phyloP scores from a whole-genome alignment of 2,329 filamentous ascomycete genomes.

The Zasmidium angulare region DNA sequence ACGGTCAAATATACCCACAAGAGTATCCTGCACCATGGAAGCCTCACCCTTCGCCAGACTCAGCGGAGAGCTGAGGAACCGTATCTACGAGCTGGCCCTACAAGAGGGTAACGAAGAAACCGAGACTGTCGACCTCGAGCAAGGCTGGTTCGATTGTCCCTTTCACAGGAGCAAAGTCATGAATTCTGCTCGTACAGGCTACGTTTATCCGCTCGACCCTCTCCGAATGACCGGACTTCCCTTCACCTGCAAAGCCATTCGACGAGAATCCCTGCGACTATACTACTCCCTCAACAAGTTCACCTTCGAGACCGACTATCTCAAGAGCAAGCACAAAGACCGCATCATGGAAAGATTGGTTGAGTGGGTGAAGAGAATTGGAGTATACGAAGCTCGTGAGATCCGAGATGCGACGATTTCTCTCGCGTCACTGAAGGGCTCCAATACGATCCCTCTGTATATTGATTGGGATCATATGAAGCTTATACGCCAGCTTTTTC shows the following conservation, averaged over 20 bases:
- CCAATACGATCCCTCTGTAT: slow-evolving; percentile 2
- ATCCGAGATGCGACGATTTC: slow-evolving; percentile 22
- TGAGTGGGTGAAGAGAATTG: slow-evolving; percentile 12
- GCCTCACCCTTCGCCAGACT: slow-evolving; percentile 7
- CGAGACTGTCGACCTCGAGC: slow-evolving; percentile 12
- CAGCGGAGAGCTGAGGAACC: slow-evolving; percentile 15
- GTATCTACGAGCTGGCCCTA: slow-evolving; percentile 19
- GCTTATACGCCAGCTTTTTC: slow-evolving; percentile 12
- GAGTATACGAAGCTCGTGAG: slow-evolving; percentile 15
- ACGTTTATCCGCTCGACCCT: slow-evolving; percentile 1
- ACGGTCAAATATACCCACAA: background rate
- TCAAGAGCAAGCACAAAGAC: slow-evolving; percentile 21
- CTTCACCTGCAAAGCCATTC: slow-evolving; percentile 16
- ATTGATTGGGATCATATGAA: slow-evolving; percentile 23
- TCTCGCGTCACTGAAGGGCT: slow-evolving; percentile 19
- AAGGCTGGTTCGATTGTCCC: slow-evolving; percentile 14
- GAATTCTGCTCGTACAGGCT: slow-evolving; percentile 3
- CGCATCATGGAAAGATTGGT: slow-evolving; percentile 12
- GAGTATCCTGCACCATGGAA: background rate
- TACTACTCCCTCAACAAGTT: slow-evolving; percentile 23
- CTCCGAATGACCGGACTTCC: slow-evolving; percentile 16
- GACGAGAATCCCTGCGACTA: slow-evolving; percentile 17
- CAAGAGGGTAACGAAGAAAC: slow-evolving; percentile 9
- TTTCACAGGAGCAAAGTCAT: slow-evolving; percentile 9
- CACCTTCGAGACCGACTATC: slow-evolving; percentile 22